Base-by-base conservation (phyloP, 2,329 filamentous ascomycete species). In the Xylaria sp. region DNA sequence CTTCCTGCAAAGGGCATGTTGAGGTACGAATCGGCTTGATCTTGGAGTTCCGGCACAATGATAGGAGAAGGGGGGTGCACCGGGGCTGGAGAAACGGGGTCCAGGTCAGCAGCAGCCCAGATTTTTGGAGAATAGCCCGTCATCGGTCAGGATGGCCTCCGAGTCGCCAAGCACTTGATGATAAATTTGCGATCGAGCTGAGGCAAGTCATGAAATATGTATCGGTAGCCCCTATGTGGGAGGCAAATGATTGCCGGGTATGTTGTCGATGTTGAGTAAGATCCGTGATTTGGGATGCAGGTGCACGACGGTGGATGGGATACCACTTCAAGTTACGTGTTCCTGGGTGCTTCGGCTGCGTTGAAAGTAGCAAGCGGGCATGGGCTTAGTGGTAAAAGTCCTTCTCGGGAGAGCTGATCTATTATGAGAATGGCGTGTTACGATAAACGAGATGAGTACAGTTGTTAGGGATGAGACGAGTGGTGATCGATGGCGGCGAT, bases 31-130 rank as follows among this genome's bases (percentile, higher is more conserved):
- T 84, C 82, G 68, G 81, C 82, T 56, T 81, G 82, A 63, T 83
- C 76, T 71, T 85, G 82, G 59, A 85, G 80, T 25, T 76, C 74
- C 31, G 83, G 82, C 54, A 84, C 79, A 62, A 80, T 76, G 56
- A 80, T 73, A 46, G 81, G 74, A 25, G 80, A 79, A 58, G 80
- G 76, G 48, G 77, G 78, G 66, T 83, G 77, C 61, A 83, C 70
- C 59, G 81, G 77, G 59, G 80, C 75, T 48, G 82, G 83, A 53
- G 82, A 85, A 51, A 84, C 71, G 11, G 82, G 83, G 48, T 78
- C 83, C 59, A 85, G 75, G 73, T 81, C 77, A 75, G 82, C 82
- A 68, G 81, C 79, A 69, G 82, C 83, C 79, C 82, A 78, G 65
- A 83, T 70, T 71, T 81, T 76, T 47, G 80, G 79, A 60, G 80